Conservation (phyloP, 1,284 basidiomycete genomes). For the Irpex rosettiformis region DNA sequence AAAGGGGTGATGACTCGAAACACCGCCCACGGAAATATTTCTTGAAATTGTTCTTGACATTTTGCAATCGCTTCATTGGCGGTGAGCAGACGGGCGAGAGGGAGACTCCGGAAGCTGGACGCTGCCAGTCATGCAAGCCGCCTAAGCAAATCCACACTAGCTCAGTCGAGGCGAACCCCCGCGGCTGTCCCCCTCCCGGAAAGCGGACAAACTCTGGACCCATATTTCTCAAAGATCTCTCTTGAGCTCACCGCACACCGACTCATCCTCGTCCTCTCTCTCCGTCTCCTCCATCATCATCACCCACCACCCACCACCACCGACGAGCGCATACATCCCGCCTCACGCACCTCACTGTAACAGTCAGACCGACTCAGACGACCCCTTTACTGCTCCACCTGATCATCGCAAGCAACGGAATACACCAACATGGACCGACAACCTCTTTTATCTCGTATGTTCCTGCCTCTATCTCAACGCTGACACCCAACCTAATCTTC, state of each 20-base stretch:
- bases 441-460: not conserved
- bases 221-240: not conserved
- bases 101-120: not conserved
- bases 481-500: not conserved
- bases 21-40: not conserved
- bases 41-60: not conserved
- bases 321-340: not conserved
- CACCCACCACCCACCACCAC: not conserved
- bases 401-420: not conserved
- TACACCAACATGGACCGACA: constrained; percentile 9
- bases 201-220: not conserved
- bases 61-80: not conserved
- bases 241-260: not conserved
- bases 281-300: not conserved
- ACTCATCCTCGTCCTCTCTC: not conserved
- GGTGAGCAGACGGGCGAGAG: too few relatives aligned
- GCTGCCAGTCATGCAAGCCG: not conserved
- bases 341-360: not conserved
- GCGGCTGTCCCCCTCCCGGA: too few relatives aligned
- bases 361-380: not conserved
- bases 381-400: not conserved
- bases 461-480: not conserved
- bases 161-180: not conserved
- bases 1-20: not conserved
- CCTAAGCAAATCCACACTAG: not conserved